Conservation (phyloP, 1,284 basidiomycete genomes). For the Laetiporus sulphureus region DNA sequence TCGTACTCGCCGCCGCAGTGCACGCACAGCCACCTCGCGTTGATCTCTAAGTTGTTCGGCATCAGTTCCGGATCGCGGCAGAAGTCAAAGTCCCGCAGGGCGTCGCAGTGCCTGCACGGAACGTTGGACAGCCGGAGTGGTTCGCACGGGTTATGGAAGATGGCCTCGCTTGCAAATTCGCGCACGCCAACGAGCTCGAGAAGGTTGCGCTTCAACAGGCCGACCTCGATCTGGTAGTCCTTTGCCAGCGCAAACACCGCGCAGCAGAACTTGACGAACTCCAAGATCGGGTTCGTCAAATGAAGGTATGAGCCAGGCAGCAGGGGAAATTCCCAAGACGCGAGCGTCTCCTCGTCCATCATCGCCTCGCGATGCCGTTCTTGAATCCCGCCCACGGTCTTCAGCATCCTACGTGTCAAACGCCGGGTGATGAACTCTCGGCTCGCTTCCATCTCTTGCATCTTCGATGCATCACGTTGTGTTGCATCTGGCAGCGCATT, state of each 20-base stretch:
- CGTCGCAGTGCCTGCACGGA: constrained; percentile 88
- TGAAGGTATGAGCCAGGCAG: constrained; percentile 84
- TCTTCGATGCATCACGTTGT: constrained; percentile 61
- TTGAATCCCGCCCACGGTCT: constrained; percentile 63
- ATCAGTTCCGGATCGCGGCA: constrained; percentile 89
- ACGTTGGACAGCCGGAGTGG: constrained; percentile 84
- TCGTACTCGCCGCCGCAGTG: constrained; percentile 88
- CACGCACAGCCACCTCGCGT: constrained; percentile 56
- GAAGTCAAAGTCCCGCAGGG: constrained; percentile 88
- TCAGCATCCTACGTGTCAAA: constrained; percentile 80
- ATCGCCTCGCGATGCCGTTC: constrained; percentile 58
- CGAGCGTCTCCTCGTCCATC: constrained; percentile 51
- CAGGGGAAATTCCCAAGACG: constrained; percentile 74
- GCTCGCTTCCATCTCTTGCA: constrained; percentile 63
- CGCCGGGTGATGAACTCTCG: constrained; percentile 74
- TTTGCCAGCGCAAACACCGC: constrained; percentile 76
- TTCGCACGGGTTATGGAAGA: constrained; percentile 91
- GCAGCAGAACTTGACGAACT: constrained; percentile 87
- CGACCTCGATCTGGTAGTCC: constrained; percentile 81
- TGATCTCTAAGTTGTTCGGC: constrained; percentile 44
- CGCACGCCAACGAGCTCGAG: constrained; percentile 85
- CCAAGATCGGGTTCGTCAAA: constrained; percentile 75
- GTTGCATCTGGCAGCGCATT: constrained; percentile 61
- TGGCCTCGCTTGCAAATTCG: constrained; percentile 82
- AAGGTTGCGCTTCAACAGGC: constrained; percentile 83